Evolutionary conservation across 257 asterid genomes (phyloP), one percentile per base, ranked within the genome.

Genomic region (Solanum gandarillasii): DNA sequence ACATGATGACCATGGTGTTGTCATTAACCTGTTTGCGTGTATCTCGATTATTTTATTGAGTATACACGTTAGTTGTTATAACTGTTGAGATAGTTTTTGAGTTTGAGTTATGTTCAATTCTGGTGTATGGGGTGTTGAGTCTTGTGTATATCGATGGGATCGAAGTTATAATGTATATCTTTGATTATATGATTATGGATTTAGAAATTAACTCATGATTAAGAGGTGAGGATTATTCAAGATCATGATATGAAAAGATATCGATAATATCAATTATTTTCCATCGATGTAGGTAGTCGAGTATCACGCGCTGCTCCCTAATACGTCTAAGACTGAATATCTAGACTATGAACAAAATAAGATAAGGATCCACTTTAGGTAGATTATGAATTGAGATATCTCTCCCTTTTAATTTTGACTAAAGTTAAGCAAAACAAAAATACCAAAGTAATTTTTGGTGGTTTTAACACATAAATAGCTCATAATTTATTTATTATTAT

Each of bases 21-120:
- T 6, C 9, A 29, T 7, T 21, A 0, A 9, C 0, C 2, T 1
- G 38, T 13, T 70, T 29, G n/a, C 0, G 6, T 0, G 20, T 11
- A 65, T 12, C 0, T 25, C 73, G 34, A 25, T 7, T 70, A 70
- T 14, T 70, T 8, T 3, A 70, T 29, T 1, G 76, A 70, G 39
- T 70, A 70, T 70, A 70, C 0, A 0, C 5, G 35, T 0, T 5
- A 25, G 2, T 5, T 0, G 6, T 31, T 5, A 52, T 52, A 52
- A 3, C 0, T 29, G 0, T 29, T 14, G 38, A 70, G 12, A 31
- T 31, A 70, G 5, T 70, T 70, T 29, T 70, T 70, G 12, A 14
- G 38, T 14, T 70, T 70, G 76, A 68, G 9, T 27, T 68, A 27
- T 27, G 36, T 27, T 25, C 21, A 68, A 27, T 68, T 25, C 4